phyloP scores from a whole-genome alignment of 495 filamentous ascomycete genomes.

The Aspergillus hancockii region DNA sequence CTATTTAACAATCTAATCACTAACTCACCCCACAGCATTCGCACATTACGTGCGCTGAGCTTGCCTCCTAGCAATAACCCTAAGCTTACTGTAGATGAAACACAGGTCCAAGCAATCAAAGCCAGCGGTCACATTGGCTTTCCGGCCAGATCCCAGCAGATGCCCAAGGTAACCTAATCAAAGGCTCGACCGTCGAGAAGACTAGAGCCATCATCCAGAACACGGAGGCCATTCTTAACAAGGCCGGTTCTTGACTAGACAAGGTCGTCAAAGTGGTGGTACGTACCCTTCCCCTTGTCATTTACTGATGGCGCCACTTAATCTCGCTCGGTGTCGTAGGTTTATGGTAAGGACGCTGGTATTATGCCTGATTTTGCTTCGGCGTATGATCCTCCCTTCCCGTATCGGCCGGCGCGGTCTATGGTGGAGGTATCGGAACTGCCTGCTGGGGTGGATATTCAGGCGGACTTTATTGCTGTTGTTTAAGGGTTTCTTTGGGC shows the following conservation, averaged over 20 bases:
- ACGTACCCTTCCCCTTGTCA: neutral
- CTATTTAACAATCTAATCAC: neutral
- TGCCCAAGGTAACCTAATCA: constrained; percentile 17
- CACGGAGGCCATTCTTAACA: constrained; percentile 18
- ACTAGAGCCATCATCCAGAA: constrained; percentile 17
- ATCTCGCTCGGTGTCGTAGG: constrained; percentile 3
- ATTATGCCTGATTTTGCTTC: constrained; percentile 19
- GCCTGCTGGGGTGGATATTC: constrained; percentile 20
- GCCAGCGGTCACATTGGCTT: constrained; percentile 20
- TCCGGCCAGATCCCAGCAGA: constrained; percentile 22
- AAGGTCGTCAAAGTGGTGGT: constrained; percentile 21
- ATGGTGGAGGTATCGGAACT: constrained; percentile 23
- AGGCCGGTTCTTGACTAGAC: constrained; percentile 17
- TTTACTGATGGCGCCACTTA: neutral
- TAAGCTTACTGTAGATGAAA: neutral
- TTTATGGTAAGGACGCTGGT: constrained; percentile 19
- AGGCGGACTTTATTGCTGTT: constrained; percentile 23
- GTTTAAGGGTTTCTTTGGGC: too few species aligned
- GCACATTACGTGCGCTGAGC: constrained; percentile 10
- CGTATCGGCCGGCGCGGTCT: constrained; percentile 19
- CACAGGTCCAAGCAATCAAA: constrained; percentile 20
- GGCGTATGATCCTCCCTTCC: constrained; percentile 19
- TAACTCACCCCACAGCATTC: neutral
- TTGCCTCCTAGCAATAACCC: neutral
- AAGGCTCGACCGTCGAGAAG: constrained; percentile 18